Evolutionary conservation across 345 rosid species (phyloP), one percentile per base, ranked within the genome.

Genomic region (Cardamine occulta): DNA sequence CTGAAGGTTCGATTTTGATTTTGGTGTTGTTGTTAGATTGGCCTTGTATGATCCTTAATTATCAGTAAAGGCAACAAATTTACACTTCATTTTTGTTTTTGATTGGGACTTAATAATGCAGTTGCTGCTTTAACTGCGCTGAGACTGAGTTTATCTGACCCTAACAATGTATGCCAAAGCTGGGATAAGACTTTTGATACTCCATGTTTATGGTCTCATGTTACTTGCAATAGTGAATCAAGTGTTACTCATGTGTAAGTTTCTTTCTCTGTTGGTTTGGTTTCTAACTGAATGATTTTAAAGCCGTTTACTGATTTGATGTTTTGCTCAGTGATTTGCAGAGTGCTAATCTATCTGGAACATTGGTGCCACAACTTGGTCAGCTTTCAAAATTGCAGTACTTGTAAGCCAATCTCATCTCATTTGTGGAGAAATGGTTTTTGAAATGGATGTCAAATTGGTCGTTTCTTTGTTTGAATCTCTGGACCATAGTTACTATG

Each of bases 201-300:
- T 12, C 15, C 44, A 39, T 39, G 5, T 39, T 4, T 1, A 12
- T 12, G 44, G 15, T 39, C 15, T 12, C 44, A 12, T 39, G 15
- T 39, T 39, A 12, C 44, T 39, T 39, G 44, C 44, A 39, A 39
- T 39, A 39, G 44, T 39, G 44, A 39, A 11, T 39, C 42, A 39
- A 39, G 13, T 12, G 44, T 39, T 11, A 39, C 44, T 39, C 44
- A 12, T 39, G 15, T 92, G 97, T 92, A 85, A 86, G 93, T 83
- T 63, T 32, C 10, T 35, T 35, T 11, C 6, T 39, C 4, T 39
- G 15, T 11, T 12, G 5, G 44, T 39, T 39, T 39, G 5, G 15
- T 39, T 39, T 39, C 15, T 39, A 9, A 7, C 5, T 39, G 15
- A 39, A 11, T 39, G 15, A 12, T 39, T 39, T 39, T 39, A 5